Evolutionary conservation across 352 stramenopile genomes (phyloP), one percentile per base, ranked within the genome.

Genomic region (Pythium folliculosum): DNA sequence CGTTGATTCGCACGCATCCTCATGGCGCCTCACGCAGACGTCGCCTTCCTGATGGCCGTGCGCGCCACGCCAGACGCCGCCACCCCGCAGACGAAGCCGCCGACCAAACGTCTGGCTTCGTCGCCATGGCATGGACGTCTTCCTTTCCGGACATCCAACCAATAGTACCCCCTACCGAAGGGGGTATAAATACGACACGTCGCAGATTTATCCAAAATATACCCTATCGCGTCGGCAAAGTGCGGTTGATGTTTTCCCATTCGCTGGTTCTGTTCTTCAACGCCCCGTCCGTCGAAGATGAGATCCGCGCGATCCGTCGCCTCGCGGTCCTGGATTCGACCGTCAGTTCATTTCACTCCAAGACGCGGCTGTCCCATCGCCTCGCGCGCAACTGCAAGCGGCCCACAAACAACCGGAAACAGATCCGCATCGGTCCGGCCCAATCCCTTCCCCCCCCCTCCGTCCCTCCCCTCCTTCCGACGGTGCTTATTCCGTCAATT

Each of bases 191-290:
- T 52, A 30, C n/a, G 49, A 67, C 60, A 67, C 50, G 49, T 67
- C 60, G 49, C 60, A 67, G 25, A 35, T 14, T 40, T 22, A 55
- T 17, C 23, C 37, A 30, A 43, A 45, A 38, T 22, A n/a, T 32
- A 32, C 27, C 27, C 14, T 5, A 47, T 47, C 21, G 45, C 5
- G 22, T 5, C 23, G 0, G 0, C 60, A 54, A 67, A 67, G 37
- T 67, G n/a, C 60, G 60, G 32, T 44, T 35, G 49, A 17, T 61
- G 60, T 67, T 61, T 60, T 53, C 48, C 58, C 59, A 65, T 59
- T 65, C 59, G 45, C 40, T 19, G 8, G 25, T 44, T 30, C 23
- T 14, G 19, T 49, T 49, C 56, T 63, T 63, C 57, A 63, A 55
- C 23, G 7, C 8, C 37, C 37, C 37, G 37, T 32, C 27, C 27